Conservation (phyloP, 2,329 filamentous ascomycete genomes). For the Alternaria longipes region DNA sequence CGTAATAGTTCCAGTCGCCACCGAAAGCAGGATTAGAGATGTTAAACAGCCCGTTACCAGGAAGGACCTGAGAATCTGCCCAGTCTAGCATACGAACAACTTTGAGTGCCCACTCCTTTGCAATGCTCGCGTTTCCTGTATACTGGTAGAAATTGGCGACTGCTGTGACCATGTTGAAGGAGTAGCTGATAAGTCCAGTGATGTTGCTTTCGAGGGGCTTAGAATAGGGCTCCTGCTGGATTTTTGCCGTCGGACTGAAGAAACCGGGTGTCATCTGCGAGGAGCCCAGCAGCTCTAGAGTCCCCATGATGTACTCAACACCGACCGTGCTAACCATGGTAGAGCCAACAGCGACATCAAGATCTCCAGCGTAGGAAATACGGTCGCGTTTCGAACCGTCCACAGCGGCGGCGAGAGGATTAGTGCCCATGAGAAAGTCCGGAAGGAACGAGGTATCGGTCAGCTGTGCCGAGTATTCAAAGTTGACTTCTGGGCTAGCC, state of each 20-base stretch:
- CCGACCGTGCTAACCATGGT: too few relatives aligned
- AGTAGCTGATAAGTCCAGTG: conserved; percentile 50
- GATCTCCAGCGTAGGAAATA: too few relatives aligned
- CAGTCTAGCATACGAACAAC: conserved; percentile 48
- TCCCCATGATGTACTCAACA: too few relatives aligned
- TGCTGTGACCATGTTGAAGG: conserved; percentile 43
- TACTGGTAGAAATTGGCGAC: conserved; percentile 39
- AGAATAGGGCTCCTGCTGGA: not conserved
- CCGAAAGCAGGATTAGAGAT: too few relatives aligned
- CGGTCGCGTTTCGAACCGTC: conserved; percentile 48
- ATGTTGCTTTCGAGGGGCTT: conserved; percentile 29
- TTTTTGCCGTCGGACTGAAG: too few relatives aligned
- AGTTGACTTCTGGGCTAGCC: too few relatives aligned
- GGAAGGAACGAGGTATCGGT: conserved; percentile 38
- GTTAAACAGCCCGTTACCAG: conserved; percentile 8
- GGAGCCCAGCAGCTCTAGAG: too few relatives aligned
- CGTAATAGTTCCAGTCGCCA: too few relatives aligned
- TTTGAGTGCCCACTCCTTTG: conserved; percentile 37
- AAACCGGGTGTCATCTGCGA: too few relatives aligned
- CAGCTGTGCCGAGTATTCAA: conserved; percentile 10
- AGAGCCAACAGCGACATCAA: too few relatives aligned
- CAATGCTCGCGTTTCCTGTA: conserved; percentile 40
- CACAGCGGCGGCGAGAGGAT: conserved; percentile 44
- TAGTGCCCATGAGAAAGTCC: conserved; percentile 51
- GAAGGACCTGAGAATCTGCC: conserved; percentile 42